Evolutionary conservation across 768 basidiomycete genomes (phyloP), one percentile per base, ranked within the genome.

Genomic region (Naganishia kalamii): DNA sequence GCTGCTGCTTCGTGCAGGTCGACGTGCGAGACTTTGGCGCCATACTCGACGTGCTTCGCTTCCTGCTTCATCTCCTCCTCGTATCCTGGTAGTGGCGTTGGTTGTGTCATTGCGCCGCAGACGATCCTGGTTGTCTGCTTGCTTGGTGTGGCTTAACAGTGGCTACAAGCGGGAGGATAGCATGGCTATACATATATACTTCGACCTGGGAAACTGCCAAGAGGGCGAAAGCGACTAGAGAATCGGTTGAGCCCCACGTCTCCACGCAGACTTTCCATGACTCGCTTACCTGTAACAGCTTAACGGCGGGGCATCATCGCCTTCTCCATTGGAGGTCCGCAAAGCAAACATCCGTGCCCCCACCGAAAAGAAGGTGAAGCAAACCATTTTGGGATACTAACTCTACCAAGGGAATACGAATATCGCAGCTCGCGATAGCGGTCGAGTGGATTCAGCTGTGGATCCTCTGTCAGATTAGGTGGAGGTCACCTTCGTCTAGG

Each of bases 61-160:
- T 57, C 35, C 4, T 40, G 54, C 23, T 57, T 57, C 37, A 57
- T 41, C 10, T 57, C 54, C 4, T 41, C 54, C 35, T 40, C 54
- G 25, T 40, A 41, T 6, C 21, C 10, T 27, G 37, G 21, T 13
- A 37, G 19, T 11, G 54, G n/a, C 0, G 37, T 32, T 4, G 1
- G n/a, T 13, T 40, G n/a, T 21, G n/a, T n/a, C 54, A 57, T 57
- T 17, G 23, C 30, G 19, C n/a, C n/a, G n/a, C n/a, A n/a, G n/a
- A n/a, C n/a, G n/a, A n/a, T n/a, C n/a, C n/a, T n/a, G n/a, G n/a
- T n/a, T n/a, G n/a, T n/a, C n/a, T n/a, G n/a, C n/a, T n/a, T n/a
- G n/a, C n/a, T n/a, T n/a, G n/a, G n/a, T n/a, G n/a, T n/a, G n/a
- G n/a, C 37, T 40, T 40, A 40, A 8, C 37, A 40, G 37, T 7